These are phyloP conservation scores for Coccinonectria pachysandricola DNA, from an alignment of 2,329 filamentous ascomycete genomes.

Conservation along the genomic window DNA sequence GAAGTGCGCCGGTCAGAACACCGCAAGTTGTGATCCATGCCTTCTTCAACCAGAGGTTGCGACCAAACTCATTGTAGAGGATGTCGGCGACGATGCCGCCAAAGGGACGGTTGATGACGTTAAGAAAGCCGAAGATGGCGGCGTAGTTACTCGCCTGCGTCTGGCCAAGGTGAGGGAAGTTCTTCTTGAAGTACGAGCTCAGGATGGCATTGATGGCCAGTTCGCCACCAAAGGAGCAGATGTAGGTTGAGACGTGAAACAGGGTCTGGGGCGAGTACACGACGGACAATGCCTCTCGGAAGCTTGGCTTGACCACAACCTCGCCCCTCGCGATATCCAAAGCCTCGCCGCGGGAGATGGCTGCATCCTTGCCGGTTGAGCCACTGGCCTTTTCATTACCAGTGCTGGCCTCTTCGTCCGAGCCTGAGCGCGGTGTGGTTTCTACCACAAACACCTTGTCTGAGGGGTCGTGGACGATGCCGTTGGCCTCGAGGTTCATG, in stretches of 20 bases:
- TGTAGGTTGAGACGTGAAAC: conserved; percentile 46
- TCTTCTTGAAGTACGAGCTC: conserved; percentile 47
- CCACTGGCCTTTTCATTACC: conserved; percentile 26
- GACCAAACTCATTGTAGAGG: conserved; percentile 31
- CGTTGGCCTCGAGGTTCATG: conserved; percentile 39
- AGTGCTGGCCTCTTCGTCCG: conserved; percentile 25
- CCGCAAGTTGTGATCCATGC: conserved; percentile 46
- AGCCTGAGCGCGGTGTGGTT: conserved; percentile 27
- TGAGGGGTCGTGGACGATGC: conserved; percentile 37
- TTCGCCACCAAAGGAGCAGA: conserved; percentile 53
- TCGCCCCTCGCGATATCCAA: conserved; percentile 44
- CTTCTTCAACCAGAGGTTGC: conserved; percentile 27
- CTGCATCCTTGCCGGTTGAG: conserved; percentile 26
- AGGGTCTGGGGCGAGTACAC: conserved; percentile 43
- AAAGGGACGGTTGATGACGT: conserved; percentile 55
- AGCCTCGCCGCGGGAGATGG: conserved; percentile 39
- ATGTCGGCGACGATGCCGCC: conserved; percentile 49
- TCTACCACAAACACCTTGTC: too few species aligned
- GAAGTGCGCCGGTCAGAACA: conserved; percentile 46
- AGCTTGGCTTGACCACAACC: conserved; percentile 44
- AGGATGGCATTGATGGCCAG: conserved; percentile 53
- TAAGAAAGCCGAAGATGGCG: conserved; percentile 66
- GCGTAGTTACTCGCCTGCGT: conserved; percentile 52
- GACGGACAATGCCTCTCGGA: conserved; percentile 35
- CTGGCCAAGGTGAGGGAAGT: conserved; percentile 47